Evolutionary conservation across 768 basidiomycete genomes (phyloP).

Genomic region (Macrolepiota dolichaula): DNA sequence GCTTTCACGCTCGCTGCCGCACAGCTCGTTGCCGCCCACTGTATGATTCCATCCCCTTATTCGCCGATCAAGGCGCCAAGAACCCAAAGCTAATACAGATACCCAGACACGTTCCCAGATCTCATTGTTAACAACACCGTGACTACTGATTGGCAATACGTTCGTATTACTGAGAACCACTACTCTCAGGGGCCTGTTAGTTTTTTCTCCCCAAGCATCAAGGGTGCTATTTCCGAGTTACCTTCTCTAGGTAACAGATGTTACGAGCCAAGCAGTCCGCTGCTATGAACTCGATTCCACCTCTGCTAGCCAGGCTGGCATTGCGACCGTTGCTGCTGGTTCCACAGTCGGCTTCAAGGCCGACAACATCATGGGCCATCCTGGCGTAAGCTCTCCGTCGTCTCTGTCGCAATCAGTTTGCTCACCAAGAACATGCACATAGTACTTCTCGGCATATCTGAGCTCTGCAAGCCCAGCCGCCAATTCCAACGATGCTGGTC

Average conservation of each 20-base stretch:
- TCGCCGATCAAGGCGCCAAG: background rate
- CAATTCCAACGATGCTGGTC: conserved; percentile 35
- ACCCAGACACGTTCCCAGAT: conserved; percentile 28
- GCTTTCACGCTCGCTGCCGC: background rate
- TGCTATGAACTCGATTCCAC: conserved; percentile 31
- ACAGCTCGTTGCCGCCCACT: background rate
- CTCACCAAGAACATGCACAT: background rate
- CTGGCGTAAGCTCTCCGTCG: conserved; percentile 21
- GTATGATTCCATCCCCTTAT: background rate
- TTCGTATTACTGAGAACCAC: conserved; percentile 32
- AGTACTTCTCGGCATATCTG: conserved; percentile 33
- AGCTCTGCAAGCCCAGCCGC: conserved; percentile 27
- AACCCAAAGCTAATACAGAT: background rate
- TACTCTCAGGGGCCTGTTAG: conserved; percentile 28
- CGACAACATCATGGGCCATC: conserved; percentile 30
- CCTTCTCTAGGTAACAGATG: conserved; percentile 28
- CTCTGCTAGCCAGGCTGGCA: conserved; percentile 22
- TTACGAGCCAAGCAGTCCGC: conserved; percentile 30
- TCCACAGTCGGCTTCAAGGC: conserved; percentile 30
- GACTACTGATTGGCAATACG: conserved; percentile 31
- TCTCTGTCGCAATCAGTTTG: background rate
- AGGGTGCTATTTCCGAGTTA: background rate
- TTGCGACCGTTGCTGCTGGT: conserved; percentile 28
- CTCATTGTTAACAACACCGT: conserved; percentile 24
- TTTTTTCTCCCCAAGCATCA: background rate